phyloP scores from a whole-genome alignment of 768 basidiomycete species.

The Tylopilus sp. region DNA sequence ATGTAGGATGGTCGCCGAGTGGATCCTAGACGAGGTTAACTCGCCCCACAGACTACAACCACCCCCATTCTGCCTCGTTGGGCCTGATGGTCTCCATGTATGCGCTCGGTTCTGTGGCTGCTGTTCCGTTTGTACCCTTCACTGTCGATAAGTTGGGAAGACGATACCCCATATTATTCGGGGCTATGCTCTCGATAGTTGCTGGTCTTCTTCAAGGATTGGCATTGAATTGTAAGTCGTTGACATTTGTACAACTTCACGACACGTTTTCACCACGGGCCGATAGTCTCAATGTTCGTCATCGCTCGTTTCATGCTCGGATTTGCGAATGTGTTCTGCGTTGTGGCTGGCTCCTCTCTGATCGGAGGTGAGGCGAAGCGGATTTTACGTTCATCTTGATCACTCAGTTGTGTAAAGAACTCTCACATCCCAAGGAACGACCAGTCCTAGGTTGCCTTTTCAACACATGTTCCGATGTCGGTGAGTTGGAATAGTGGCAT shows the following conservation, averaged over 20 bases:
- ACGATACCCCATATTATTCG: neutral
- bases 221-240: neutral
- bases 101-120: constrained; percentile 52
- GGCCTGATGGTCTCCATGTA: constrained; percentile 58
- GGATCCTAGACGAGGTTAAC: neutral
- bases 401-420: constrained; percentile 5
- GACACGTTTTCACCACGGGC: neutral
- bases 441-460: constrained; percentile 14
- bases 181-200: neutral
- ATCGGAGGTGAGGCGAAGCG: constrained; percentile 13
- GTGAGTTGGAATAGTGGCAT: neutral
- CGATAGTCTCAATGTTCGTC: neutral
- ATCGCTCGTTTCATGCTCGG: neutral
- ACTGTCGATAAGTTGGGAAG: constrained; percentile 1
- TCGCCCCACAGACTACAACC: constrained; percentile 42
- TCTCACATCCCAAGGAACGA: constrained; percentile 25
- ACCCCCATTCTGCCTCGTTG: constrained; percentile 49
- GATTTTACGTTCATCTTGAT: neutral
- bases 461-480: constrained; percentile 4
- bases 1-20: constrained; percentile 33
- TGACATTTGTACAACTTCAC: neutral
- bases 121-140: constrained; percentile 40
- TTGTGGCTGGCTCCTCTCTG: constrained; percentile 16
- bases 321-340: neutral
- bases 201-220: neutral